phyloP scores from a whole-genome alignment of 805 yeast species.

The Ogataea pini region DNA sequence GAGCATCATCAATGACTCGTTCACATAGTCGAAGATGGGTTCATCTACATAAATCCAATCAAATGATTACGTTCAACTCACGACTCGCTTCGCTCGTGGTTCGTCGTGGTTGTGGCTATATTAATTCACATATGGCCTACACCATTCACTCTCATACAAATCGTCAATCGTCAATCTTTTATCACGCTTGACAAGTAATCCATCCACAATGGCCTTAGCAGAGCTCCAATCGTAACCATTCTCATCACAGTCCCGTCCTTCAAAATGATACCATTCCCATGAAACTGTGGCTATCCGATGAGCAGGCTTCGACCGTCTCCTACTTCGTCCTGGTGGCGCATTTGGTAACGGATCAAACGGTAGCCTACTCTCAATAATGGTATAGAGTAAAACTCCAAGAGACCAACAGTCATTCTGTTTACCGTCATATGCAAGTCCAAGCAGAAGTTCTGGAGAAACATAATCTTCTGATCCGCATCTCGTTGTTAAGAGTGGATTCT shows the following conservation, averaged over 20 bases:
- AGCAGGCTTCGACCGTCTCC: constrained; percentile 60
- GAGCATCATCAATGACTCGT: too few relatives aligned
- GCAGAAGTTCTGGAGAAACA: constrained; percentile 88
- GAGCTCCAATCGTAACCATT: constrained; percentile 40
- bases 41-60: too few relatives aligned
- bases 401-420: constrained; percentile 93
- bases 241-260: constrained; percentile 34
- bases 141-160: constrained; percentile 39
- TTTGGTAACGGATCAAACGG: constrained; percentile 89
- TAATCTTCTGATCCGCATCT: constrained; percentile 97
- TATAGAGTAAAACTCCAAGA: constrained; percentile 84
- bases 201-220: constrained; percentile 53
- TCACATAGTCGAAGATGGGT: too few relatives aligned
- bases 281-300: constrained; percentile 91
- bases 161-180: constrained; percentile 40
- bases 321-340: constrained; percentile 42
- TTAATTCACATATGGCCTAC: constrained; percentile 15
- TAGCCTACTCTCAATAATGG: constrained; percentile 78
- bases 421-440: constrained; percentile 93
- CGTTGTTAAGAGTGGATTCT: constrained; percentile 68
- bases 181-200: constrained; percentile 50
- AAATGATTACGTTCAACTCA: too few relatives aligned
- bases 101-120: too few relatives aligned
- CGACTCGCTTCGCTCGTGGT: too few relatives aligned
- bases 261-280: constrained; percentile 77